Percentiles rank a stretch among this genome's conserved stretches.
Evolutionary conservation across 2,329 filamentous ascomycete genomes (phyloP).

Genomic region (Penicillium digitatum): DNA sequence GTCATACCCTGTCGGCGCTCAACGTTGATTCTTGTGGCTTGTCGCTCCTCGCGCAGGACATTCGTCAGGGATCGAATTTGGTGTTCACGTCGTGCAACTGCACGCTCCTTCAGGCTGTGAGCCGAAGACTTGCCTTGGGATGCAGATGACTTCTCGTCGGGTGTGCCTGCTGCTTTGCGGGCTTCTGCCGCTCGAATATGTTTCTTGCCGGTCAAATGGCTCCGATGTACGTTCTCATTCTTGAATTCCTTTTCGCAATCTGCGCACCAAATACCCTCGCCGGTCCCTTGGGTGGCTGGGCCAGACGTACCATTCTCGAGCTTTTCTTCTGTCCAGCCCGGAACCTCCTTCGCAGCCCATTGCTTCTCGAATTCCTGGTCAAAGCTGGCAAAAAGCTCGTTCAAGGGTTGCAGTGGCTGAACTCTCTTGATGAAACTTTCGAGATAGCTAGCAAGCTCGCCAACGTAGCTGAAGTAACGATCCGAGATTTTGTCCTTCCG

Average conservation of each 20-base stretch:
- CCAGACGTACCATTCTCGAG: constrained; percentile 38
- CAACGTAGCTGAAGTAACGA: constrained; percentile 85
- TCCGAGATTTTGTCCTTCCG: constrained; percentile 83
- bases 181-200: constrained; percentile 78
- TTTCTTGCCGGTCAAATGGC: constrained; percentile 85
- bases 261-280: constrained; percentile 77
- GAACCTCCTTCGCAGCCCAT: constrained; percentile 76
- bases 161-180: constrained; percentile 47
- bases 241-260: constrained; percentile 94
- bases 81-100: constrained; percentile 83
- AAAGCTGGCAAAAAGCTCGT: constrained; percentile 70
- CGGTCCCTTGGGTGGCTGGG: constrained; percentile 52
- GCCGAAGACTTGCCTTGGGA: constrained; percentile 22
- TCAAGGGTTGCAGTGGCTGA: constrained; percentile 78
- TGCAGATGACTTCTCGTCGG: constrained; percentile 32
- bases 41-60: constrained; percentile 79
- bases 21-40: constrained; percentile 88
- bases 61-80: constrained; percentile 74
- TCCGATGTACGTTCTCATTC: constrained; percentile 90
- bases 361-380: constrained; percentile 78
- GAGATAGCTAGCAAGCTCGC: constrained; percentile 73
- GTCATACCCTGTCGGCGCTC: constrained; percentile 98
- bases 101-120: constrained; percentile 73
- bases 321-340: constrained; percentile 68
- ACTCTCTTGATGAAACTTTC: constrained; percentile 83